phyloP scores from a whole-genome alignment of 2,329 filamentous ascomycete genomes.

The Tolypocladium inflatum region DNA sequence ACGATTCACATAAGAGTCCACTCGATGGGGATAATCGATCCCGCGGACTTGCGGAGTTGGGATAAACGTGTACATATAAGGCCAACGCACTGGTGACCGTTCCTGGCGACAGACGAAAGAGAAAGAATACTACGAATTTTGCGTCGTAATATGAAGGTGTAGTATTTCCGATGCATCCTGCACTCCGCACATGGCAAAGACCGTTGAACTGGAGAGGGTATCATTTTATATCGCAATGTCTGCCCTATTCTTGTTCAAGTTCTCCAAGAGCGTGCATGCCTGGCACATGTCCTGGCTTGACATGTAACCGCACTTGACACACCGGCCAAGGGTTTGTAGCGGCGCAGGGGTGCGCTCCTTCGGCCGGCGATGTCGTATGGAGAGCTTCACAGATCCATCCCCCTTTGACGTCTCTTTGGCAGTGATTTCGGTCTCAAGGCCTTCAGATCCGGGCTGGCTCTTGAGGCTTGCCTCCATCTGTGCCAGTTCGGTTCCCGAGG shows the following conservation, averaged over 20 bases:
- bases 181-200: neutral
- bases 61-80: conserved; percentile 10
- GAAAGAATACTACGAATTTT: neutral
- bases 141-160: neutral
- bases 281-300: conserved; percentile 92
- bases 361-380: conserved; percentile 18
- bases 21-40: conserved; percentile 1
- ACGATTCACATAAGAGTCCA: conserved; percentile 31
- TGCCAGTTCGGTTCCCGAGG: conserved; percentile 68
- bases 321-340: conserved; percentile 73
- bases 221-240: conserved; percentile 41
- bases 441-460: conserved; percentile 8
- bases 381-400: conserved; percentile 22
- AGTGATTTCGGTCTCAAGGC: conserved; percentile 22
- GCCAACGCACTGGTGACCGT: conserved; percentile 1
- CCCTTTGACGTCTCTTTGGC: conserved; percentile 10
- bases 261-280: conserved; percentile 82
- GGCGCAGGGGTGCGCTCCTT: conserved; percentile 23
- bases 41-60: neutral
- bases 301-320: conserved; percentile 85
- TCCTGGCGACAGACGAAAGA: neutral
- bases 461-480: conserved; percentile 56
- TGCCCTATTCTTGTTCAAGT: conserved; percentile 70
- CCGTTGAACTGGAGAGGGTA: neutral
- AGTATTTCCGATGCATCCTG: neutral